Percentiles rank a stretch among this genome's conserved stretches.
Evolutionary conservation across 2,329 filamentous ascomycete species (phyloP).

Genomic region (Fusarium burgessii): DNA sequence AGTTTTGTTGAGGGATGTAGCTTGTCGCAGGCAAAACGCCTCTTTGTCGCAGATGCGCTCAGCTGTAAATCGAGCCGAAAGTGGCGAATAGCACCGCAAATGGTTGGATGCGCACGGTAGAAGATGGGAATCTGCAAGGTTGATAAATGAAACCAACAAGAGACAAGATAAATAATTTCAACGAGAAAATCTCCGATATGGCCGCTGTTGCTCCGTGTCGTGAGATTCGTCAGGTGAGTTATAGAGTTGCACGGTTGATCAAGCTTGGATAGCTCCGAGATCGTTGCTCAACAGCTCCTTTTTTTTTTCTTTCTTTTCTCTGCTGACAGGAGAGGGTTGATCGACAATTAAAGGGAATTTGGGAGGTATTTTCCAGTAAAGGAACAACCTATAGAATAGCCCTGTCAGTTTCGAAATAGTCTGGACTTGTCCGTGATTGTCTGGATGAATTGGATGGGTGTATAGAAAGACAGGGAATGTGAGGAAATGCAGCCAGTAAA

Average conservation of each 20-base stretch:
- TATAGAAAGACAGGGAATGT: slow-evolving; percentile 34
- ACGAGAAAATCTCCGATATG: slow-evolving; percentile 38
- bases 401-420: slow-evolving; percentile 28
- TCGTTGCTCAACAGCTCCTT: slow-evolving; percentile 34
- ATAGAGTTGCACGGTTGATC: slow-evolving; percentile 23
- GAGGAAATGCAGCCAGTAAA: slow-evolving; percentile 34
- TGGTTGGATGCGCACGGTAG: slow-evolving; percentile 1
- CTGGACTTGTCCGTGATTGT: slow-evolving; percentile 21
- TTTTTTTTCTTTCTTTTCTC: slow-evolving; percentile 3
- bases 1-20: slow-evolving; percentile 40
- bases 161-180: slow-evolving; percentile 2
- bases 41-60: slow-evolving; percentile 47
- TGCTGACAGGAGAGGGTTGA: slow-evolving; percentile 6
- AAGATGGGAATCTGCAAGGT: slow-evolving; percentile 16
- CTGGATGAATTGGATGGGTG: slow-evolving; percentile 22
- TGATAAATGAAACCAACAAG: neutral
- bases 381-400: slow-evolving; percentile 26
- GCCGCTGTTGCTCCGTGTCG: slow-evolving; percentile 37
- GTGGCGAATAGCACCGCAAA: slow-evolving; percentile 31
- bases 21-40: slow-evolving; percentile 44
- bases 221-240: slow-evolving; percentile 45
- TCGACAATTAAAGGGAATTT: slow-evolving; percentile 9
- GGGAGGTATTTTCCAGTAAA: slow-evolving; percentile 24
- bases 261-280: slow-evolving; percentile 46
- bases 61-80: slow-evolving; percentile 32